A percentile compares a stretch with the other conserved stretches of the same genome.
These are phyloP conservation scores for Coniophora puteana DNA, from an alignment of 1,284 basidiomycete species.

Conservation along the genomic window DNA sequence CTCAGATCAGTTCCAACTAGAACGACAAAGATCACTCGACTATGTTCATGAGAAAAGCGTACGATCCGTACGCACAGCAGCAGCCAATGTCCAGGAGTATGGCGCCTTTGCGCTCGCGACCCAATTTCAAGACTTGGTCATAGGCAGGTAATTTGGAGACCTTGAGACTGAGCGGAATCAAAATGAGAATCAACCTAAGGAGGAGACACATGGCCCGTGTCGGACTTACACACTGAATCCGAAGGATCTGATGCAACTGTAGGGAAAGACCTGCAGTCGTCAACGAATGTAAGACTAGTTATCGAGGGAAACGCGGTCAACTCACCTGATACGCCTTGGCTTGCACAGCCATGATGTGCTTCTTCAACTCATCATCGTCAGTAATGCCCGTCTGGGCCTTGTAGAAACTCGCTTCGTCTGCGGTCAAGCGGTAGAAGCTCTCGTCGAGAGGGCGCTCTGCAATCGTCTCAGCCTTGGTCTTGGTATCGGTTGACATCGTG, in stretches of 20 bases:
- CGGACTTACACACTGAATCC: no score
- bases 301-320: no score
- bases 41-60: no score
- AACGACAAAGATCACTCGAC: not conserved
- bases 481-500: no score
- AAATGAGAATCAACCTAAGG: no score
- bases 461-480: no score
- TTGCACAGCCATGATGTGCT: constrained; percentile 19
- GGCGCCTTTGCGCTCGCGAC: constrained; percentile 5
- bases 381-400: constrained; percentile 15
- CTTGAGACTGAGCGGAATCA: constrained; percentile 3
- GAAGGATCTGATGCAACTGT: no score
- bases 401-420: constrained; percentile 10
- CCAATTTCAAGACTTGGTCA: constrained; percentile 9
- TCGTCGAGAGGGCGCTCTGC: not conserved
- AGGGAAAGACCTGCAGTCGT: no score
- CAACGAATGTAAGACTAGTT: no score
- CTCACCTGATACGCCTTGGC: constrained; percentile 18
- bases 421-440: not conserved
- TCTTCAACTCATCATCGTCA: constrained; percentile 6
- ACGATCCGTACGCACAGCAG: constrained; percentile 4
- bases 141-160: constrained; percentile 5
- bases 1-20: constrained; percentile 4
- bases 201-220: no score
- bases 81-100: constrained; percentile 13